phyloP scores from a whole-genome alignment of 2,329 filamentous ascomycete species.

The Metarhizium anisopliae region DNA sequence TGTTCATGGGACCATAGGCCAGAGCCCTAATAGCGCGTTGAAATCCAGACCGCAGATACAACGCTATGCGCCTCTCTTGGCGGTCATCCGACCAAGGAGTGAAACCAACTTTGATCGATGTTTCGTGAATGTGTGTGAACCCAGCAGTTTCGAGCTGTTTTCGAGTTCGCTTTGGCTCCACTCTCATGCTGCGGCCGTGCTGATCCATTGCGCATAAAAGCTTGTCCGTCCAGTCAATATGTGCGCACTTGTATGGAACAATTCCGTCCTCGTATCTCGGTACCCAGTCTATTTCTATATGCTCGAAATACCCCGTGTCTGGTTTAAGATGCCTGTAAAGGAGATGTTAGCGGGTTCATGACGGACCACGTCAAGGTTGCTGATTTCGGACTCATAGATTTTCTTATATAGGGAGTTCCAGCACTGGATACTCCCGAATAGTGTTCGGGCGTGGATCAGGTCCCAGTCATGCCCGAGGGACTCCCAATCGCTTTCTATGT shows the following conservation, averaged over 20 bases:
- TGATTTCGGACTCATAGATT: constrained; percentile 44
- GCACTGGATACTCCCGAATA: constrained; percentile 40
- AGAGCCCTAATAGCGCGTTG: constrained; percentile 60
- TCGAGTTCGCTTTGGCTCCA: too few species aligned
- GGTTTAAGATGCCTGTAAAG: constrained; percentile 58
- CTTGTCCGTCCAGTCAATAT: constrained; percentile 19
- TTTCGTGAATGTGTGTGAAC: constrained; percentile 66
- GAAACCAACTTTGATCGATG: constrained; percentile 55
- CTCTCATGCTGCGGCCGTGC: not conserved
- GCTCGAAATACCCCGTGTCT: constrained; percentile 64
- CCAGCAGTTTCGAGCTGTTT: constrained; percentile 53
- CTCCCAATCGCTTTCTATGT: constrained; percentile 40
- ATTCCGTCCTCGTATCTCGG: constrained; percentile 50
- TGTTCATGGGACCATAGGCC: constrained; percentile 58
- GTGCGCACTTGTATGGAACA: constrained; percentile 49
- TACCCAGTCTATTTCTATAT: constrained; percentile 73
- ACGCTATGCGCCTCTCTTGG: constrained; percentile 56
- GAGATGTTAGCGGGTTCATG: not conserved
- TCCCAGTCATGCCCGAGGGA: too few species aligned
- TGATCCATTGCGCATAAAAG: not conserved
- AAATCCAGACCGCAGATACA: constrained; percentile 70
- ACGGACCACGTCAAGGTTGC: not conserved
- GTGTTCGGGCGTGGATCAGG: too few species aligned
- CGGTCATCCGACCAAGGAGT: constrained; percentile 59
- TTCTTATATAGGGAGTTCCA: constrained; percentile 65